A percentile compares a stretch with the other conserved stretches of the same genome.
Conservation (phyloP, 768 basidiomycete species). For the Russula foetens region DNA sequence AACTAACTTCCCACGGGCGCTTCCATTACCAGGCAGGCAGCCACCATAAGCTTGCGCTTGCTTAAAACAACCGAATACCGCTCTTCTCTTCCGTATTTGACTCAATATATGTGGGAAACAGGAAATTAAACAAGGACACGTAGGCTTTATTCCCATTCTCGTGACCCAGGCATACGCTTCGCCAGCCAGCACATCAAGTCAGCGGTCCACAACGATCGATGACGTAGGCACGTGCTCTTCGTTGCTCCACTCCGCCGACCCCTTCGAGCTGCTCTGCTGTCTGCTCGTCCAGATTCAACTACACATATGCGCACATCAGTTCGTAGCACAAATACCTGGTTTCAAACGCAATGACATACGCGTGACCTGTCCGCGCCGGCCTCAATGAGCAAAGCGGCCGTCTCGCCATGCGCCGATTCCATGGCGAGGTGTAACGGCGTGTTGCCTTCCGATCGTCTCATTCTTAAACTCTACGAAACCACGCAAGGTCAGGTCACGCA, state of each 20-base stretch:
- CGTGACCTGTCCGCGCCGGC: slow-evolving; percentile 89
- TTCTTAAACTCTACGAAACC: slow-evolving; percentile 10
- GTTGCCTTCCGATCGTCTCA: slow-evolving; percentile 49
- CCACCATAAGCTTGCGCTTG: no score
- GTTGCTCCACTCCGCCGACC: slow-evolving; percentile 87
- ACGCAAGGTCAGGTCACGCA: slow-evolving; percentile 25
- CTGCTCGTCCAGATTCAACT: slow-evolving; percentile 81
- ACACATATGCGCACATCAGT: not conserved
- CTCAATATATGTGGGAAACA: not conserved
- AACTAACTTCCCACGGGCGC: slow-evolving; percentile 13
- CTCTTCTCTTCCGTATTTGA: not conserved
- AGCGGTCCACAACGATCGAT: slow-evolving; percentile 53
- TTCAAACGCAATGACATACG: slow-evolving; percentile 38
- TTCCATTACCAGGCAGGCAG: no score
- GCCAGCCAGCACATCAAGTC: not conserved
- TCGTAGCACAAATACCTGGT: slow-evolving; percentile 3
- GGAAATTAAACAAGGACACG: not conserved
- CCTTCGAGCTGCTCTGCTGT: slow-evolving; percentile 87
- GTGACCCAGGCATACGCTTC: no score
- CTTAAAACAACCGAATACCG: no score
- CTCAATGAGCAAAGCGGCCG: slow-evolving; percentile 85
- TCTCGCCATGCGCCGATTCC: slow-evolving; percentile 92
- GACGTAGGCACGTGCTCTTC: slow-evolving; percentile 67
- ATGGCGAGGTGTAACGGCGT: slow-evolving; percentile 96
- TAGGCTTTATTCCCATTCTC: no score